phyloP scores from a whole-genome alignment of 2,329 filamentous ascomycete species.

The Apiospora koreana region DNA sequence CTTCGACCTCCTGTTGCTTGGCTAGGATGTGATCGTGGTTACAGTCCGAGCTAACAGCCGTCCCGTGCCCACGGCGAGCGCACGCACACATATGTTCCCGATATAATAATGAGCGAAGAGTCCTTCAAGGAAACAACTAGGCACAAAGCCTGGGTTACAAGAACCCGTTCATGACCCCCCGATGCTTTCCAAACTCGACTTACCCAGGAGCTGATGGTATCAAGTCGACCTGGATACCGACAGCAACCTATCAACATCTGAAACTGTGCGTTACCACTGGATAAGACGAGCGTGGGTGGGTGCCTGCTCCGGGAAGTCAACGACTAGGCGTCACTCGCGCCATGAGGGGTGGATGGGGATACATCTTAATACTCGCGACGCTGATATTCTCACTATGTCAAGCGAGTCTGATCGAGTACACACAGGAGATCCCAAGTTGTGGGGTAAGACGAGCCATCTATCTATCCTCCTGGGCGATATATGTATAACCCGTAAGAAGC shows the following conservation, averaged over 20 bases:
- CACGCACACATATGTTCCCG: neutral
- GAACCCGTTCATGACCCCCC: neutral
- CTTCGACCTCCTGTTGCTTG: neutral
- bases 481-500: too few species aligned
- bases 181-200: neutral
- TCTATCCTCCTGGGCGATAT: neutral
- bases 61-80: neutral
- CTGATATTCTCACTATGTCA: conserved; percentile 1
- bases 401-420: conserved; percentile 2
- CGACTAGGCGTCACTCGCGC: neutral
- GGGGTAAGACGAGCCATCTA: neutral
- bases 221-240: neutral
- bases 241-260: too few species aligned
- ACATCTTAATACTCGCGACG: neutral
- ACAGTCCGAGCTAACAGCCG: neutral
- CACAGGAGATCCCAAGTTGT: neutral
- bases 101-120: neutral
- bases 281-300: neutral
- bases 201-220: neutral
- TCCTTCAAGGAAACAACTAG: neutral
- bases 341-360: neutral
- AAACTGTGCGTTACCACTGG: neutral
- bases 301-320: neutral
- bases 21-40: neutral
- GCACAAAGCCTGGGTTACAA: neutral